These are phyloP conservation scores for Hortaea werneckii DNA, from an alignment of 2,329 filamentous ascomycete genomes.

Conservation along the genomic window DNA sequence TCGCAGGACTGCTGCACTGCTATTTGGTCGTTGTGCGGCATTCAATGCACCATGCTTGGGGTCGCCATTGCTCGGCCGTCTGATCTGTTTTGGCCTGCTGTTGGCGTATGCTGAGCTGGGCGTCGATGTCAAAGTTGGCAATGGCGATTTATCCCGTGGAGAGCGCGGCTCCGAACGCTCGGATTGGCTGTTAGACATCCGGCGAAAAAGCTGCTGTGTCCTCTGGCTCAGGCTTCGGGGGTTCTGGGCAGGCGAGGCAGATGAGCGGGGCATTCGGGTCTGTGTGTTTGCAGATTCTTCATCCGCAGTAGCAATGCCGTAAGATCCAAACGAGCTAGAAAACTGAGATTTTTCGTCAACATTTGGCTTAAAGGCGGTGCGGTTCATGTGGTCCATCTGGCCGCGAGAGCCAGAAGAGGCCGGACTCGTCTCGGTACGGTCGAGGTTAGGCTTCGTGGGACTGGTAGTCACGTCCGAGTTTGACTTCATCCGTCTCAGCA, in stretches of 20 bases:
- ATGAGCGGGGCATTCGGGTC: slow-evolving; percentile 3
- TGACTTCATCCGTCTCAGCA: slow-evolving; percentile 13
- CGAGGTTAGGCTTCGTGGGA: slow-evolving; percentile 17
- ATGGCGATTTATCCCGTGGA: slow-evolving; percentile 9
- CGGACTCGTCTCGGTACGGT: slow-evolving; percentile 22
- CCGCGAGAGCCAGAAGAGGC: slow-evolving; percentile 9
- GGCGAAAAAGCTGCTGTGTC: slow-evolving; percentile 23
- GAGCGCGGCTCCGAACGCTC: slow-evolving; percentile 3
- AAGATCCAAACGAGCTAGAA: too few relatives aligned
- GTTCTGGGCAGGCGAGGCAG: slow-evolving; percentile 16
- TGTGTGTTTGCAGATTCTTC: not conserved
- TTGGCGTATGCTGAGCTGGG: slow-evolving; percentile 13
- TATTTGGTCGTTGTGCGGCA: not conserved
- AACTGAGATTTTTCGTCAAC: not conserved
- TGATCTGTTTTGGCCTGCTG: slow-evolving; percentile 1
- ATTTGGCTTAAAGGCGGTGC: slow-evolving; percentile 13
- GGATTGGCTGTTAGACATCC: slow-evolving; percentile 19
- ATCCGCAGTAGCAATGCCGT: too few relatives aligned
- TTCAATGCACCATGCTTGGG: not conserved
- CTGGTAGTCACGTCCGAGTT: slow-evolving; percentile 14
- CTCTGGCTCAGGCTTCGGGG: slow-evolving; percentile 17
- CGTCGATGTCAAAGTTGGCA: slow-evolving; percentile 15
- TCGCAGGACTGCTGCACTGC: not conserved
- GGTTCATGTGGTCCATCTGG: slow-evolving; percentile 8
- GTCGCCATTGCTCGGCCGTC: slow-evolving; percentile 8